Evolutionary conservation across 1,139 yeast genomes (phyloP).

Genomic region (Hansenula sp.): DNA sequence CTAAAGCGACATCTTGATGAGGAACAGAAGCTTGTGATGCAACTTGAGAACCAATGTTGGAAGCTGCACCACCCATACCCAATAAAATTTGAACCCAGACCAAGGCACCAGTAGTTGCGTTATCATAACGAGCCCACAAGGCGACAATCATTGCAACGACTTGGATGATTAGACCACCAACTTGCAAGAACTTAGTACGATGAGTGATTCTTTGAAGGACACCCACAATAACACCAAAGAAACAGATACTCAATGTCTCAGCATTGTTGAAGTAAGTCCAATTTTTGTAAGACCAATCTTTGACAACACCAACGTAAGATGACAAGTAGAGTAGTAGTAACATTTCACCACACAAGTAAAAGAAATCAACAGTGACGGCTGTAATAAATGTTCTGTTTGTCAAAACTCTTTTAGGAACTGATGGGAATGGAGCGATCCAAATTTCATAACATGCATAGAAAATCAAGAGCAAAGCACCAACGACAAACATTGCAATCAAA

Average conservation of each 20-base stretch:
- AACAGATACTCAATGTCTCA: constrained; percentile 30
- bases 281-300: constrained; percentile 25
- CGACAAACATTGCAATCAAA: constrained; percentile 35
- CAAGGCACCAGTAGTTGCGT: constrained; percentile 22
- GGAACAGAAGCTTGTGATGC: constrained; percentile 36
- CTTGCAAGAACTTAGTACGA: constrained; percentile 30
- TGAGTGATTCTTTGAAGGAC: constrained; percentile 26
- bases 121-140: constrained; percentile 24
- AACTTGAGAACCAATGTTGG: constrained; percentile 29
- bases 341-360: constrained; percentile 27
- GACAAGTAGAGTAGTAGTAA: constrained; percentile 21
- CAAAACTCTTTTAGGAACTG: constrained; percentile 31
- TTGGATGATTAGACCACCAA: constrained; percentile 27
- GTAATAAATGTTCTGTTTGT: constrained; percentile 31
- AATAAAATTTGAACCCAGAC: constrained; percentile 22
- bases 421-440: constrained; percentile 30
- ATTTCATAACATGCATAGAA: constrained; percentile 26
- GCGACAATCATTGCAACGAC: constrained; percentile 29
- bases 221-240: constrained; percentile 33
- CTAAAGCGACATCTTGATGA: constrained; percentile 43
- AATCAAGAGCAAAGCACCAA: constrained; percentile 31
- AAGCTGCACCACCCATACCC: constrained; percentile 32
- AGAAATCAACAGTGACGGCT: constrained; percentile 28
- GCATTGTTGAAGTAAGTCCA: constrained; percentile 35
- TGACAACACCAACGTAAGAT: constrained; percentile 26